Conservation (phyloP, 2,329 filamentous ascomycete genomes). For the Ustilaginoidea virens region DNA sequence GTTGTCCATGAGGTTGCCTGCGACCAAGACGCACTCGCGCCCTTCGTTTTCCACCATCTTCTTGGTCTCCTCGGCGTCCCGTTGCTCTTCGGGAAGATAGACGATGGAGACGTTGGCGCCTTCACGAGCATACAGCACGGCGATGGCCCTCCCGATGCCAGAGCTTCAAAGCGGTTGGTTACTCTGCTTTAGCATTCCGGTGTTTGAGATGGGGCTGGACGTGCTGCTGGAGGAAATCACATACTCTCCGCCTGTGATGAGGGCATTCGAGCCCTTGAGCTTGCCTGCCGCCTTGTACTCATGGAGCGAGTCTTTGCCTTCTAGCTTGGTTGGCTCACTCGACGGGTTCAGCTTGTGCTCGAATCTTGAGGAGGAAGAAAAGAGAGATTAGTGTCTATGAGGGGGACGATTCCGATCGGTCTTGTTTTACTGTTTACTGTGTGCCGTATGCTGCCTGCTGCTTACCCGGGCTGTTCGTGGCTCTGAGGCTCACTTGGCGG, state of each 20-base stretch:
- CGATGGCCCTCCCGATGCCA: conserved; percentile 38
- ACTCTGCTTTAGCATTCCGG: too few relatives aligned
- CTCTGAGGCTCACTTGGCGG: conserved; percentile 18
- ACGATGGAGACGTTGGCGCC: conserved; percentile 40
- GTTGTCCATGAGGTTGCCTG: conserved; percentile 32
- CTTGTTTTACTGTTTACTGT: too few relatives aligned
- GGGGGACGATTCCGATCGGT: too few relatives aligned
- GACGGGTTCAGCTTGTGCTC: conserved; percentile 23
- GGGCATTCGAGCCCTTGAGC: conserved; percentile 30
- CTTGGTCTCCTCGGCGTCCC: conserved; percentile 38
- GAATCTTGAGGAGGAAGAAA: too few relatives aligned
- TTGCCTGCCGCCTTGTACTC: conserved; percentile 30
- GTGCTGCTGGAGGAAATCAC: conserved; percentile 7
- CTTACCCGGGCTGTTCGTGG: conserved; percentile 22
- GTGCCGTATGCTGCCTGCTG: too few relatives aligned
- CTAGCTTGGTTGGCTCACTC: conserved; percentile 23
- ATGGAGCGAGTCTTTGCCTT: conserved; percentile 20
- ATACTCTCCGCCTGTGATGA: conserved; percentile 42
- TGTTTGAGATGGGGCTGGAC: too few relatives aligned
- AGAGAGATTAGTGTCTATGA: too few relatives aligned
- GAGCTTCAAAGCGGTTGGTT: too few relatives aligned
- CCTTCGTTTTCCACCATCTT: conserved; percentile 34
- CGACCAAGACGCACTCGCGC: conserved; percentile 28
- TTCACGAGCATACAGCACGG: conserved; percentile 40
- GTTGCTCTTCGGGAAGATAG: conserved; percentile 38